phyloP scores from a whole-genome alignment of 495 filamentous ascomycete species.

The Lophium mytilinum region DNA sequence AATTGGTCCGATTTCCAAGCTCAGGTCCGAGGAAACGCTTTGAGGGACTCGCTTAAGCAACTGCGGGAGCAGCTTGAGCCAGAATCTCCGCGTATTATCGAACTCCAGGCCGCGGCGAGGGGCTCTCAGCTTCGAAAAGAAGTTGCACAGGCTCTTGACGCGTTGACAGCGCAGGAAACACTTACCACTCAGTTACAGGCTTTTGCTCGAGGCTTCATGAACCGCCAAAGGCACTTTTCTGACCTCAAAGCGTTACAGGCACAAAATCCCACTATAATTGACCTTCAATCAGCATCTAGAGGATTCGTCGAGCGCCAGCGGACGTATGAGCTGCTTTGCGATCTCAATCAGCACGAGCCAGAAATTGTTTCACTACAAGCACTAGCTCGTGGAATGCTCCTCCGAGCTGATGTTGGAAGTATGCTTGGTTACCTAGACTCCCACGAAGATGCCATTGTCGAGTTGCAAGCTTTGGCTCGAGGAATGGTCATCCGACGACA shows the following conservation, averaged over 20 bases:
- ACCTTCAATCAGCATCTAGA: constrained; percentile 64
- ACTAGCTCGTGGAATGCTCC: constrained; percentile 66
- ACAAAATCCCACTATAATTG: constrained; percentile 48
- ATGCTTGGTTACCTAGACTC: constrained; percentile 68
- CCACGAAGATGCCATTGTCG: constrained; percentile 64
- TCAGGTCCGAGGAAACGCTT: constrained; percentile 13
- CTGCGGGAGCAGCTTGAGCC: constrained; percentile 15
- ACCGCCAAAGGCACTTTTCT: constrained; percentile 37
- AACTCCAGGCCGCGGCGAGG: constrained; percentile 38
- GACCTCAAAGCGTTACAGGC: constrained; percentile 51
- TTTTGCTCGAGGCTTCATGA: constrained; percentile 30
- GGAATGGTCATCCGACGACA: constrained; percentile 63
- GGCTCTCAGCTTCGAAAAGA: constrained; percentile 36
- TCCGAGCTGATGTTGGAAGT: constrained; percentile 61
- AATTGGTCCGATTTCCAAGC: constrained; percentile 25
- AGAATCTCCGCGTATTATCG: constrained; percentile 31
- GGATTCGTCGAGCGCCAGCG: constrained; percentile 50
- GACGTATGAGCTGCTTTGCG: constrained; percentile 45
- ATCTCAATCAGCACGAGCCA: constrained; percentile 48
- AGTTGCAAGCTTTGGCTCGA: constrained; percentile 66
- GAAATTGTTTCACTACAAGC: constrained; percentile 64
- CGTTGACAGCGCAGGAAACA: constrained; percentile 32
- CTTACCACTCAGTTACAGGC: constrained; percentile 31
- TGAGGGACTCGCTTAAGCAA: constrained; percentile 17
- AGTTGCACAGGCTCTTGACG: constrained; percentile 25